These are phyloP conservation scores for Coemansia sp. DNA, from an alignment of 192 early-diverging fungal genomes.

Conservation along the genomic window DNA sequence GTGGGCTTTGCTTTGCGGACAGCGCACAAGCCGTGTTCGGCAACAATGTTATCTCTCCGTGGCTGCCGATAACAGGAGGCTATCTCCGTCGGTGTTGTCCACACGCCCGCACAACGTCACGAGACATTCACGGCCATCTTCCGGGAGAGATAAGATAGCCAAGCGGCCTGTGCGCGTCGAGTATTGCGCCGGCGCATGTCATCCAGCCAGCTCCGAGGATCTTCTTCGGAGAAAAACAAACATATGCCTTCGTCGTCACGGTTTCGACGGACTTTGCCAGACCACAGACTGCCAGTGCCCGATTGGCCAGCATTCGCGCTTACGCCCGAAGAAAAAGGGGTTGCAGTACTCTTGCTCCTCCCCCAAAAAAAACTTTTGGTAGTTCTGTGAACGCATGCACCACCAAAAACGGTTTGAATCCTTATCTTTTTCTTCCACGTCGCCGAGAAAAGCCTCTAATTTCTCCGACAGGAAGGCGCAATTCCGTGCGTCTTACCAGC, in stretches of 20 bases:
- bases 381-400: not conserved
- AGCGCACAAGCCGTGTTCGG: not conserved
- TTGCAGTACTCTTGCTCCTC: not conserved
- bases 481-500: not conserved
- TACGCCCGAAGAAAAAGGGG: not conserved
- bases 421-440: slow-evolving; percentile 16
- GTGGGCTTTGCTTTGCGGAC: slow-evolving; percentile 1
- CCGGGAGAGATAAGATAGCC: slow-evolving; percentile 3
- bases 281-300: not conserved
- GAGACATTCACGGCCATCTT: not conserved
- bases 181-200: not conserved
- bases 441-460: not conserved
- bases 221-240: not conserved
- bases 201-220: not conserved
- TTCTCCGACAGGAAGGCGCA: slow-evolving; percentile 10
- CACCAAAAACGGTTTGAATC: not conserved
- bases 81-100: not conserved
- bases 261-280: not conserved
- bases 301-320: not conserved
- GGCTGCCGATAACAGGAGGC: not conserved
- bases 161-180: no score
- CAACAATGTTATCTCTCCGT: not conserved
- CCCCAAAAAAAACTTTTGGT: slow-evolving; percentile 5
- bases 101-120: not conserved
- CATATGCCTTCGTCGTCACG: not conserved